Conservation (phyloP, 805 yeast species). For the Cephaloascus albidus region DNA sequence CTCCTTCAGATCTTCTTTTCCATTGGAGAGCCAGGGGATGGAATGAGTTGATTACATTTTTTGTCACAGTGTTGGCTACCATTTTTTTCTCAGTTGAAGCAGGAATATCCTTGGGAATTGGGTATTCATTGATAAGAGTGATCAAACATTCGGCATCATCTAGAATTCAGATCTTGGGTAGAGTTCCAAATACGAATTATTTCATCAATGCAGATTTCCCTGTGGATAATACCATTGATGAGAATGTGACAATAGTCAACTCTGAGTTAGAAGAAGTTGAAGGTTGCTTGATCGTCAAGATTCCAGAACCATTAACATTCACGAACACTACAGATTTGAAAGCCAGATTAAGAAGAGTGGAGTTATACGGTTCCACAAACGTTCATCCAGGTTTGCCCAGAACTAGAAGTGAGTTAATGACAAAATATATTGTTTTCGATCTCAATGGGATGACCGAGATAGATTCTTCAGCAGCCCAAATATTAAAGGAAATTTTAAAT, state of each 20-base stretch:
- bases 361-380: conserved; percentile 30
- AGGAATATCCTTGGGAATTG: conserved; percentile 84
- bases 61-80: conserved; percentile 14
- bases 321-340: conserved; percentile 30
- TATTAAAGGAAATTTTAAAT: conserved; percentile 17
- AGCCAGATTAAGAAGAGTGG: conserved; percentile 27
- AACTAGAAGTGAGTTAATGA: conserved; percentile 25
- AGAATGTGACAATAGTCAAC: conserved; percentile 23
- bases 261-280: conserved; percentile 30
- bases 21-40: conserved; percentile 28
- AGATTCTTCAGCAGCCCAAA: conserved; percentile 33
- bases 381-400: conserved; percentile 33
- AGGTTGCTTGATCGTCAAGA: conserved; percentile 31
- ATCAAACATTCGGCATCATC: conserved; percentile 75
- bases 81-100: conserved; percentile 60
- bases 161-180: conserved; percentile 73
- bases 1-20: conserved; percentile 28
- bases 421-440: conserved; percentile 30
- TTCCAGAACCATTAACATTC: conserved; percentile 34
- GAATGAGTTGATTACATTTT: conserved; percentile 23
- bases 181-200: conserved; percentile 32
- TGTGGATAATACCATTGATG: conserved; percentile 12
- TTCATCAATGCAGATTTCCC: conserved; percentile 28
- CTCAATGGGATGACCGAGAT: conserved; percentile 30
- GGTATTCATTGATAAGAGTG: conserved; percentile 71